Conservation (phyloP, 345 rosid genomes). For the Anastatica hierochuntica region DNA sequence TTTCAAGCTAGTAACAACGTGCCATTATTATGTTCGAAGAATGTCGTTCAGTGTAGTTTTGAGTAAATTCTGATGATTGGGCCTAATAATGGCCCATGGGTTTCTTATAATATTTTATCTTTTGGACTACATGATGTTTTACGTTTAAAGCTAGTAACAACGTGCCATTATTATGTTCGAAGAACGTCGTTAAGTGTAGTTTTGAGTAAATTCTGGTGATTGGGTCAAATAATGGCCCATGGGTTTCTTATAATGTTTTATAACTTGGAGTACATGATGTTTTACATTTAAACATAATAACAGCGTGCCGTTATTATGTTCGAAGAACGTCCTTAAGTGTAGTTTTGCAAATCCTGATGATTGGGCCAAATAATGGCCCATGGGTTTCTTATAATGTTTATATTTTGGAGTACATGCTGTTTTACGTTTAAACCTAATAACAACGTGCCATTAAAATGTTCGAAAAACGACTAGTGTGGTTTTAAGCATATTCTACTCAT, state of each 20-base stretch:
- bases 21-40: background rate
- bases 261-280: conserved; percentile 11
- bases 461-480: too few relatives aligned
- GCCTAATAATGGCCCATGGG: too few relatives aligned
- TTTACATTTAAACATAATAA: background rate
- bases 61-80: background rate
- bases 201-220: background rate
- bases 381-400: too few relatives aligned
- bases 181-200: too few relatives aligned
- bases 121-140: conserved; percentile 18
- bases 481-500: background rate
- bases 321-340: too few relatives aligned
- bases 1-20: background rate
- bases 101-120: background rate
- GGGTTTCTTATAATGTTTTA: too few relatives aligned
- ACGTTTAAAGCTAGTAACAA: background rate
- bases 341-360: background rate
- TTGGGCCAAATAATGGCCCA: too few relatives aligned
- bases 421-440: background rate
- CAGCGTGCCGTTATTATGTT: background rate
- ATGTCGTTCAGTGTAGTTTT: too few relatives aligned
- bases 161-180: background rate
- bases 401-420: conserved; percentile 10
- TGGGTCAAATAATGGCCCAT: too few relatives aligned
- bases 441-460: background rate